phyloP scores from a whole-genome alignment of 768 basidiomycete genomes.

The Gautieria morchelliformis region DNA sequence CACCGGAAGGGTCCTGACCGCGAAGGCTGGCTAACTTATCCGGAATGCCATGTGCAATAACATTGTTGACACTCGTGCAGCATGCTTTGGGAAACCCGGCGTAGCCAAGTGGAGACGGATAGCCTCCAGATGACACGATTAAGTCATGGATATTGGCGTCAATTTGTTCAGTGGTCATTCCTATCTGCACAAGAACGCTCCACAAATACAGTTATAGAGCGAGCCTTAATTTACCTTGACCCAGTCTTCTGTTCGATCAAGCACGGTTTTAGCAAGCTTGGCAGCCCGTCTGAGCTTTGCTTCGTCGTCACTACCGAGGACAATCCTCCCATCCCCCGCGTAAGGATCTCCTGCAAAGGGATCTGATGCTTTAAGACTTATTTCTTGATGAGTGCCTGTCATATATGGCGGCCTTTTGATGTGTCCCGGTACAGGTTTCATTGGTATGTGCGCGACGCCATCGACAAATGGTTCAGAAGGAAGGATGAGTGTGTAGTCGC shows the following conservation, averaged over 20 bases:
- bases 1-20: neutral
- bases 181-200: constrained; percentile 34
- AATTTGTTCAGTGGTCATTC: constrained; percentile 65
- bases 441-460: constrained; percentile 52
- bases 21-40: constrained; percentile 53
- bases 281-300: constrained; percentile 42
- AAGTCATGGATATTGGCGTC: constrained; percentile 66
- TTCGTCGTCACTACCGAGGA: constrained; percentile 47
- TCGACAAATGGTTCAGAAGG: constrained; percentile 56
- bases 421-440: constrained; percentile 43
- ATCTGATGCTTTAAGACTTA: constrained; percentile 11
- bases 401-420: constrained; percentile 53
- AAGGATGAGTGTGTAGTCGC: constrained; percentile 50
- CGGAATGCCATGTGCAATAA: constrained; percentile 83
- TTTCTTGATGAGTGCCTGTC: constrained; percentile 4
- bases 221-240: constrained; percentile 35
- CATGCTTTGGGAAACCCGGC: constrained; percentile 66
- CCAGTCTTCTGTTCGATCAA: constrained; percentile 43
- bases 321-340: constrained; percentile 28
- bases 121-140: constrained; percentile 59
- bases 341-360: constrained; percentile 11
- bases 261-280: constrained; percentile 43
- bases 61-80: constrained; percentile 84
- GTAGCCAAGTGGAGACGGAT: constrained; percentile 81
- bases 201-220: neutral